Evolutionary conservation across 1,284 basidiomycete genomes (phyloP).

Genomic region (Mycena citricolor): DNA sequence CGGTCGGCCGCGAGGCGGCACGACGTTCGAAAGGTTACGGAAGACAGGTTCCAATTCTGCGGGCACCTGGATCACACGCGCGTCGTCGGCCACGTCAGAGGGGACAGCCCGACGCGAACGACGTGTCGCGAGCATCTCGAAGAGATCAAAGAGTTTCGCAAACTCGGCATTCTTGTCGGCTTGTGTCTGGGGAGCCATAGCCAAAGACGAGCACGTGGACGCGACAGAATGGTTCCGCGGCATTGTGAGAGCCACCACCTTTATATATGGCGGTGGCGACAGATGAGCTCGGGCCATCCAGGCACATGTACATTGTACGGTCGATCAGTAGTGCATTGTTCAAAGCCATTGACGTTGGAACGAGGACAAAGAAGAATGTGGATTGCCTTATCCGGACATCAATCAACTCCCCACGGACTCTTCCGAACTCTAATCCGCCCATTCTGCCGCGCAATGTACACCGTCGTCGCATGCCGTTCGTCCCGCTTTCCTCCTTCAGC

Average conservation of each 20-base stretch:
- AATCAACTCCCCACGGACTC: conserved; percentile 33
- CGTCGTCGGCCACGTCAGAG: conserved; percentile 30
- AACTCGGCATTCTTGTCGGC: conserved; percentile 37
- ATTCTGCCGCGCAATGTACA: conserved; percentile 37
- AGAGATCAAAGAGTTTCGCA: conserved; percentile 52
- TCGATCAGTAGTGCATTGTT: conserved; percentile 9
- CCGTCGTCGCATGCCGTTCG: conserved; percentile 29
- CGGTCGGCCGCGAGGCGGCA: conserved; percentile 28
- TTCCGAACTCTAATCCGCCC: conserved; percentile 43
- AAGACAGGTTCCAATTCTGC: conserved; percentile 47
- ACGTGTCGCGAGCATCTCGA: conserved; percentile 48
- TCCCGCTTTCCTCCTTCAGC: conserved; percentile 2
- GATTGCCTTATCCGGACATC: conserved; percentile 16
- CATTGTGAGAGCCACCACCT: conserved; percentile 5
- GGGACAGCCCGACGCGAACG: conserved; percentile 30
- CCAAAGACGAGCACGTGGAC: neutral
- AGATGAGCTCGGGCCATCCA: conserved; percentile 9
- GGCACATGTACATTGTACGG: conserved; percentile 13
- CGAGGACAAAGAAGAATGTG: conserved; percentile 5
- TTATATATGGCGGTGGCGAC: conserved; percentile 8
- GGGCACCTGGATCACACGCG: conserved; percentile 36
- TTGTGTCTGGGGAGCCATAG: conserved; percentile 4
- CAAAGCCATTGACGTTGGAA: conserved; percentile 6
- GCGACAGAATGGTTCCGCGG: conserved; percentile 18
- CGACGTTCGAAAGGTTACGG: conserved; percentile 41